These are phyloP conservation scores for Salvia sclarea DNA, from an alignment of 305 asterid genomes.

Conservation along the genomic window DNA sequence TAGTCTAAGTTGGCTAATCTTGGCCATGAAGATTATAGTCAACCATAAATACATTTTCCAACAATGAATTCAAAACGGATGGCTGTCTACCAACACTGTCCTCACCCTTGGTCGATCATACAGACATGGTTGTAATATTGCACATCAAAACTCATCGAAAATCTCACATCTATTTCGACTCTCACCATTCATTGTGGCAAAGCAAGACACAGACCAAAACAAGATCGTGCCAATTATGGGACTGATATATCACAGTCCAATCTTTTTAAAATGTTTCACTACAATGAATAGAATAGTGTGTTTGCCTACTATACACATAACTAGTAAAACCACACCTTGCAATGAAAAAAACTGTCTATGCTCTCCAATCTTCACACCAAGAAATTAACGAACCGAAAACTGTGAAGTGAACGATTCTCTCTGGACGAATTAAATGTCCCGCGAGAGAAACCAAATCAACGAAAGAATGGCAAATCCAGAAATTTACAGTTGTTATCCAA, in stretches of 20 bases:
- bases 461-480: conserved; percentile 31
- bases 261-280: background rate
- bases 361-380: conserved; percentile 25
- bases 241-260: no score
- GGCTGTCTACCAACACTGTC: no score
- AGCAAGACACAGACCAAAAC: background rate
- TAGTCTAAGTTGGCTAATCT: no score
- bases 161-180: no score
- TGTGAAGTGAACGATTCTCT: conserved; percentile 23
- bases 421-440: conserved; percentile 35
- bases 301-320: background rate
- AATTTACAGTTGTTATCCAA: conserved; percentile 4
- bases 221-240: background rate
- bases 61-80: no score
- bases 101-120: no score
- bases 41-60: no score
- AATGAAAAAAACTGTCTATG: conserved; percentile 9
- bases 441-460: conserved; percentile 30
- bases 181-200: no score
- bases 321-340: conserved; percentile 8
- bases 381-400: background rate
- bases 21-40: no score
- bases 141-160: no score
- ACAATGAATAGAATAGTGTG: background rate
- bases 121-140: no score